Percentiles rank a stretch among this genome's conserved stretches.
Evolutionary conservation across 768 basidiomycete species (phyloP).

Genomic region (Suillus subaureus): DNA sequence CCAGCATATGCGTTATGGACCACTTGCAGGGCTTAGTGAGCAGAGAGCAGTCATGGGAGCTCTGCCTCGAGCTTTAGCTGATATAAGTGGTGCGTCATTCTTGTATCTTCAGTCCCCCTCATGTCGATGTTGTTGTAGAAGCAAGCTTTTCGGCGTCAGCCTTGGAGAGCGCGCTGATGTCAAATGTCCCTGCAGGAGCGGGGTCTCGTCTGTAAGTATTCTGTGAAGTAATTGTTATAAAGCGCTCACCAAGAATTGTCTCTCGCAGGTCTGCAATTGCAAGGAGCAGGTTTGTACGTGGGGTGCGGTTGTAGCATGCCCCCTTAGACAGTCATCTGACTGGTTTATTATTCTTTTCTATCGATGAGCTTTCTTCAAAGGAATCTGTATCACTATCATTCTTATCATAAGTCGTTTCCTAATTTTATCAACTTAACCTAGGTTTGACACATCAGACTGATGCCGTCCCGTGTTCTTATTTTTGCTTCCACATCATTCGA

Average conservation of each 20-base stretch:
- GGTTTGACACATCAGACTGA: conserved; percentile 5
- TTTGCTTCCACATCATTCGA: conserved; percentile 3
- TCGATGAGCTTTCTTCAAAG: neutral
- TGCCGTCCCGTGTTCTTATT: neutral
- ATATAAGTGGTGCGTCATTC: conserved; percentile 68
- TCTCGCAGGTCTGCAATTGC: conserved; percentile 36
- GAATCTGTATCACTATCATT: neutral
- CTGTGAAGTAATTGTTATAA: neutral
- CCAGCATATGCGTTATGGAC: conserved; percentile 49
- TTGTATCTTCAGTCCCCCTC: neutral
- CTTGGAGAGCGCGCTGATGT: conserved; percentile 77
- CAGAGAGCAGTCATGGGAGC: conserved; percentile 67
- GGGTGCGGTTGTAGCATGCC: conserved; percentile 26
- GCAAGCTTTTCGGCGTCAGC: conserved; percentile 78
- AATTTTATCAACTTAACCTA: neutral
- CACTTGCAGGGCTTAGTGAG: conserved; percentile 49
- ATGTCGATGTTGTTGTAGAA: conserved; percentile 41
- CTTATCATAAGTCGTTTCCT: neutral
- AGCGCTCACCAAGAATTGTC: neutral
- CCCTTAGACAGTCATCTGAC: neutral
- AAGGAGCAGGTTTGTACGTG: conserved; percentile 34
- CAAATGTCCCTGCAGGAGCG: conserved; percentile 61
- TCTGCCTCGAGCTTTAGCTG: conserved; percentile 84
- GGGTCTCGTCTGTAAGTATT: conserved; percentile 70
- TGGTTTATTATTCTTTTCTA: conserved; percentile 5